Conservation (phyloP, 2,329 filamentous ascomycete genomes). For the Fusarium protoensiforme region DNA sequence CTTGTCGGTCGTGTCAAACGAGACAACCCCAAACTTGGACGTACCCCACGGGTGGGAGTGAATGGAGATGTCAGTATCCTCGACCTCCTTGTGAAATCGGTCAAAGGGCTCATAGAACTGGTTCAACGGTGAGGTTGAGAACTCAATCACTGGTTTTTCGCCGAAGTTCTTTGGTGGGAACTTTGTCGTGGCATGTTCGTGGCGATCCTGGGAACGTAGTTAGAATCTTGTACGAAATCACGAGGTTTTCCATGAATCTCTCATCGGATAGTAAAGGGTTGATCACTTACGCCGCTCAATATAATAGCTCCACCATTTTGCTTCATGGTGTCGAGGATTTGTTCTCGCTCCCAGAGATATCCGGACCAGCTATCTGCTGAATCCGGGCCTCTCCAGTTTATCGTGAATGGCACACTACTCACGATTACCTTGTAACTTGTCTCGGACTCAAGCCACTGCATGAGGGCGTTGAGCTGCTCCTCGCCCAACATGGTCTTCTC, state of each 20-base stretch:
- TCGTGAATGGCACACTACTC: not conserved
- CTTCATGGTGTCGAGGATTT: not conserved
- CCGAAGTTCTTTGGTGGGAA: not conserved
- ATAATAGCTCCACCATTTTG: not conserved
- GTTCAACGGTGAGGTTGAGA: slow-evolving; percentile 2
- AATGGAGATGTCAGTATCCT: not conserved
- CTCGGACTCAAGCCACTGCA: not conserved
- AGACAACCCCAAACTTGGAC: not conserved
- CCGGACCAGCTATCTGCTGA: not conserved
- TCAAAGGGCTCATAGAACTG: slow-evolving; percentile 7
- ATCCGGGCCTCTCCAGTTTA: not conserved
- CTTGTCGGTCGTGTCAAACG: not conserved
- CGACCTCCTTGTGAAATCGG: not conserved
- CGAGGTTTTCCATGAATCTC: not conserved
- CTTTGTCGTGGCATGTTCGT: not conserved
- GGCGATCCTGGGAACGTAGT: not conserved
- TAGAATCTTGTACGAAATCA: not conserved
- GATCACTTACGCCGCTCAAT: not conserved
- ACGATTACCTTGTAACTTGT: not conserved
- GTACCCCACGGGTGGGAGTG: not conserved
- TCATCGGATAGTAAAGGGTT: not conserved
- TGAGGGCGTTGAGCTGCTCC: not conserved
- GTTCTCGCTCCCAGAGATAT: not conserved
- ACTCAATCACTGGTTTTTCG: not conserved
- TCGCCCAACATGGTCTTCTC: not conserved